phyloP scores from a whole-genome alignment of 176 grass and related monocot species.

The Phoenix dactylifera region DNA sequence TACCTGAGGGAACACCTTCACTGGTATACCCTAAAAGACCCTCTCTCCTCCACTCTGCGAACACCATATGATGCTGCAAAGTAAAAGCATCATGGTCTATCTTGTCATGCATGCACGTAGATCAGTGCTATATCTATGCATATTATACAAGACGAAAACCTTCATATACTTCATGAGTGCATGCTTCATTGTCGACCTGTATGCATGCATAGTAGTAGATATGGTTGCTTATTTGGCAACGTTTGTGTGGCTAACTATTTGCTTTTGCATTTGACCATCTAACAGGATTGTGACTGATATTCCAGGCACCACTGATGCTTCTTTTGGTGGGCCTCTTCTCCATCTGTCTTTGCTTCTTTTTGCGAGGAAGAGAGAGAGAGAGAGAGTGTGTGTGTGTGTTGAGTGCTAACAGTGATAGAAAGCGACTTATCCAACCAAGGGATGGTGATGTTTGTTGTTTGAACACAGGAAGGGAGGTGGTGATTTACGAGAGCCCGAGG shows the following conservation, averaged over 20 bases:
- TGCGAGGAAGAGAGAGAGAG: no score
- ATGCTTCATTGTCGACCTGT: no score
- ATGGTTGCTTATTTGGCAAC: no score
- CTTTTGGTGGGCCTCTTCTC: slow-evolving; percentile 54
- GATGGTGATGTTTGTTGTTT: neutral
- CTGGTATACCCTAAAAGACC: slow-evolving; percentile 39
- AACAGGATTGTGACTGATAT: slow-evolving; percentile 92
- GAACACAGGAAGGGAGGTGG: slow-evolving; percentile 45
- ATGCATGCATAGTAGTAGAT: no score
- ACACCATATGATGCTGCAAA: no score
- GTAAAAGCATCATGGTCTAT: neutral
- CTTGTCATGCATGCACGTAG: neutral
- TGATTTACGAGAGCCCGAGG: slow-evolving; percentile 73
- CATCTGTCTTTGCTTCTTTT: neutral
- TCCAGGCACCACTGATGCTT: slow-evolving; percentile 84
- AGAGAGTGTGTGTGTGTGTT: no score
- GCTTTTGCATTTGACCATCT: slow-evolving; percentile 12
- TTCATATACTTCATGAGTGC: no score
- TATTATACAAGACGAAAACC: no score
- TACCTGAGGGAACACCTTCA: slow-evolving; percentile 87
- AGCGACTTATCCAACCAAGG: no score
- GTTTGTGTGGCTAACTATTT: slow-evolving; percentile 26
- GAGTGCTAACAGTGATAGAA: no score
- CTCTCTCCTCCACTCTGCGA: neutral
- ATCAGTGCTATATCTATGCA: no score